Conservation (phyloP, 2,329 filamentous ascomycete species). For the Amauroascus niger region DNA sequence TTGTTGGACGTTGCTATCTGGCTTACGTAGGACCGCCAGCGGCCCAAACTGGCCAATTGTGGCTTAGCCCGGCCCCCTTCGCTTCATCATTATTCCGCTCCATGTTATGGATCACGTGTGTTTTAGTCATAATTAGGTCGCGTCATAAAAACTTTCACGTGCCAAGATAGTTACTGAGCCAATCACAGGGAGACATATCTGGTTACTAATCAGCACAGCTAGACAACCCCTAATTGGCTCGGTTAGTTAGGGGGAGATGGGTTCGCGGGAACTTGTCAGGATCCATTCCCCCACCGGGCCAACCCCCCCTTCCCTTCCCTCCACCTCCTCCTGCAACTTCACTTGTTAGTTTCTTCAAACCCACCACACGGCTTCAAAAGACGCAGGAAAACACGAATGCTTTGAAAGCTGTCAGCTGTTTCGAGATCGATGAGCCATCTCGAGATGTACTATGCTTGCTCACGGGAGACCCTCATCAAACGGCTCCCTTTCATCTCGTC, state of each 20-base stretch:
- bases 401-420: too few species aligned
- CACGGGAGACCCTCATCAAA: not conserved
- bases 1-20: too few species aligned
- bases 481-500: too few species aligned
- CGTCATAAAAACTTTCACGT: too few species aligned
- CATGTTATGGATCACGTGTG: too few species aligned
- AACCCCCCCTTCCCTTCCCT: too few species aligned
- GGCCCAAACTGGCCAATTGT: not conserved
- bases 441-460: not conserved
- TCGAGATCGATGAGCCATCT: not conserved
- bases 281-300: too few species aligned
- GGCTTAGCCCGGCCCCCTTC: not conserved
- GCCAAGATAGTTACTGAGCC: not conserved
- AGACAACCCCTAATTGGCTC: not conserved
- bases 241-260: not conserved
- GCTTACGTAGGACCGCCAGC: constrained; percentile 2
- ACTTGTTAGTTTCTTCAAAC: not conserved
- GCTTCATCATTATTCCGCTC: not conserved
- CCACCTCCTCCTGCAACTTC: too few species aligned
- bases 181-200: not conserved
- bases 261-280: not conserved
- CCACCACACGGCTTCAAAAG: too few species aligned
- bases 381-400: too few species aligned
- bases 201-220: not conserved
- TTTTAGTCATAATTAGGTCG: too few species aligned